Evolutionary conservation across 257 asterid species (phyloP).

Genomic region (Paraleonurus japonicus): DNA sequence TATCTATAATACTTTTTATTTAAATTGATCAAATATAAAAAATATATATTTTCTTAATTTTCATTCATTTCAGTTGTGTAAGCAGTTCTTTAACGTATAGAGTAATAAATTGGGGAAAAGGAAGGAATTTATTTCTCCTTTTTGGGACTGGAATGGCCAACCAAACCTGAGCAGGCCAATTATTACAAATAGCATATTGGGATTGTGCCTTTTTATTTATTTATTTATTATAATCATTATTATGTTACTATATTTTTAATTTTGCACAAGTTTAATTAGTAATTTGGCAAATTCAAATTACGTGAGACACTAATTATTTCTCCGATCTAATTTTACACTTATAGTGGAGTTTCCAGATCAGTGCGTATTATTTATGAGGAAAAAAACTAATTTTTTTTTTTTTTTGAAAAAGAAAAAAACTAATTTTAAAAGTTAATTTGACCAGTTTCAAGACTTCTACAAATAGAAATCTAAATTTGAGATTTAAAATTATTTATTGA

Average conservation of each 20-base stretch:
- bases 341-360: neutral
- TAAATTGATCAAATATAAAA: no score
- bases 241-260: neutral
- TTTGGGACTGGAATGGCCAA: conserved; percentile 20
- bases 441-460: no score
- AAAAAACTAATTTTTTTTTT: no score
- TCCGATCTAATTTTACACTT: neutral
- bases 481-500: no score
- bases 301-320: neutral
- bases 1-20: no score
- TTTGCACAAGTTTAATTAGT: neutral
- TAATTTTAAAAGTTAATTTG: no score
- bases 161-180: conserved; percentile 20
- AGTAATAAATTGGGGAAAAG: neutral
- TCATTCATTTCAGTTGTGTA: no score
- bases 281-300: neutral
- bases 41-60: no score
- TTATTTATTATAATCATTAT: neutral
- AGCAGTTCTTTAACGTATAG: no score
- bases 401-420: no score
- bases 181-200: conserved; percentile 19
- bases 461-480: no score
- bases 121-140: conserved; percentile 12
- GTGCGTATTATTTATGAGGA: neutral
- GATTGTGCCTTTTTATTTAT: neutral